Percentiles rank a stretch among this genome's conserved stretches.
These are phyloP conservation scores for Angomonas deanei DNA, from an alignment of 208 protist species.

Conservation along the genomic window DNA sequence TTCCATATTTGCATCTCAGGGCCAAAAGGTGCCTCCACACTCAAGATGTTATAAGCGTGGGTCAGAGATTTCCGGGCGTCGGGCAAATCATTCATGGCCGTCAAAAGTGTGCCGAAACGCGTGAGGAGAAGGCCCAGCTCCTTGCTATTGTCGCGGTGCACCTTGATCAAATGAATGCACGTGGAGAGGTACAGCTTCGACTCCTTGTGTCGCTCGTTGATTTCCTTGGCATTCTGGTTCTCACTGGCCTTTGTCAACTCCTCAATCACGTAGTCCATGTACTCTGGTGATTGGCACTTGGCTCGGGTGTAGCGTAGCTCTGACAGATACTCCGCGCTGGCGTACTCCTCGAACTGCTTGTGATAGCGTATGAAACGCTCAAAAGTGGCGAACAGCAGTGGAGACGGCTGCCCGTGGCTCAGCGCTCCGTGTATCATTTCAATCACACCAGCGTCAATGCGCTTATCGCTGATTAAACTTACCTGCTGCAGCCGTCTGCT, in stretches of 20 bases:
- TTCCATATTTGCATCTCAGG: slow-evolving; percentile 42
- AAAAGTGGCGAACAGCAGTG: slow-evolving; percentile 37
- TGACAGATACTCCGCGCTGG: slow-evolving; percentile 24
- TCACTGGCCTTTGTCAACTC: slow-evolving; percentile 30
- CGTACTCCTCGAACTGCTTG: slow-evolving; percentile 20
- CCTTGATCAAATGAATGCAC: slow-evolving; percentile 33
- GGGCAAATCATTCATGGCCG: slow-evolving; percentile 28
- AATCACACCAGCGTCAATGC: slow-evolving; percentile 24
- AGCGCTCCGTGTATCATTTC: slow-evolving; percentile 22
- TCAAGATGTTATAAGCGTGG: slow-evolving; percentile 34
- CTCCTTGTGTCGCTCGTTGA: slow-evolving; percentile 27
- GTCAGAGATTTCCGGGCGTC: slow-evolving; percentile 27
- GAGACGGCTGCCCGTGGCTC: slow-evolving; percentile 29
- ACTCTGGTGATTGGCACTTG: slow-evolving; percentile 23
- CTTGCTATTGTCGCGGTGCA: slow-evolving; percentile 14
- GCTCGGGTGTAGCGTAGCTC: slow-evolving; percentile 18
- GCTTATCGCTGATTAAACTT: slow-evolving; percentile 12
- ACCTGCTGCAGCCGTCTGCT: slow-evolving; percentile 21
- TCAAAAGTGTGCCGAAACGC: slow-evolving; percentile 34
- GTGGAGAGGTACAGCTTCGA: slow-evolving; percentile 30
- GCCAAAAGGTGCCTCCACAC: slow-evolving; percentile 16
- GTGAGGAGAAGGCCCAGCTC: slow-evolving; percentile 40
- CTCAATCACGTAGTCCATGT: slow-evolving; percentile 21
- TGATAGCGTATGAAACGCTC: slow-evolving; percentile 29
- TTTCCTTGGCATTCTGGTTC: slow-evolving; percentile 18